Conservation (phyloP, 2,329 filamentous ascomycete genomes). For the Calonectria fujianensis region DNA sequence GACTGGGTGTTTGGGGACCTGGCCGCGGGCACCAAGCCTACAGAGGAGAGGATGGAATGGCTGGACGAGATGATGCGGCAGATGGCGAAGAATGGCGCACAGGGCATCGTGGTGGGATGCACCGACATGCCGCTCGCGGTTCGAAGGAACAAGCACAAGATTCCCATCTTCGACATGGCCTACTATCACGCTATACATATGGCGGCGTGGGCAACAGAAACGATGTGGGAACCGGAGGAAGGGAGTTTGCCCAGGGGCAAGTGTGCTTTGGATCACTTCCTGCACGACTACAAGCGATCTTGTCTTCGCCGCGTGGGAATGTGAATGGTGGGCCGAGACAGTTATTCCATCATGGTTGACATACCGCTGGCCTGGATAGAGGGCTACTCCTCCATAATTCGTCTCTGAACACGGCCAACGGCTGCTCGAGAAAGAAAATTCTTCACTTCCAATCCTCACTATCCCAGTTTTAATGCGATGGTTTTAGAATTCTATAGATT, state of each 20-base stretch:
- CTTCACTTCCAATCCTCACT: background rate
- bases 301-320: background rate
- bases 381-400: background rate
- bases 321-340: background rate
- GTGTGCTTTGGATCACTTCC: background rate
- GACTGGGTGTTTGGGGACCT: constrained; percentile 14
- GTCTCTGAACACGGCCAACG: background rate
- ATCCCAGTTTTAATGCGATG: background rate
- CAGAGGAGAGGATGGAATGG: constrained; percentile 17
- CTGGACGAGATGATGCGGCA: background rate
- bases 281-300: background rate
- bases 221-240: background rate
- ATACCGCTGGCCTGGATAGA: background rate
- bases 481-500: no score
- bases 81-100: constrained; percentile 4
- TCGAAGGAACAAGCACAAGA: background rate
- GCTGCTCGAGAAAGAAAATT: background rate
- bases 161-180: constrained; percentile 5
- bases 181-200: background rate
- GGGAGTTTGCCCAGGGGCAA: background rate
- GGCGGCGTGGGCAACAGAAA: background rate
- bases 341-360: background rate
- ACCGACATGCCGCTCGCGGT: constrained; percentile 27
- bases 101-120: constrained; percentile 22
- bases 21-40: constrained; percentile 1